Conservation (phyloP, 2,329 filamentous ascomycete species). For the Talaromyces sp. region DNA sequence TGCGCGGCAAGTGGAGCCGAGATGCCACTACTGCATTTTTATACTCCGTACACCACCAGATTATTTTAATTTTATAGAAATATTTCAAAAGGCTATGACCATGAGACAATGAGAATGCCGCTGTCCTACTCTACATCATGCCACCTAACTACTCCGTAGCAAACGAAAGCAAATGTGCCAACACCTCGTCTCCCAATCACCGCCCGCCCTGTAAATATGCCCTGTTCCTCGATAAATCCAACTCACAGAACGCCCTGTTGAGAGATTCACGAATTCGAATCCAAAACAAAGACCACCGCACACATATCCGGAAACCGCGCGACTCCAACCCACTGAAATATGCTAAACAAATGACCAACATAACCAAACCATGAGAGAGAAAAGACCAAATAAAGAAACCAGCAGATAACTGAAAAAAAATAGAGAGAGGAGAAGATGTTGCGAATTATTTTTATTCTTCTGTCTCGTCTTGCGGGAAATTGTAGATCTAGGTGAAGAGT, state of each 20-base stretch:
- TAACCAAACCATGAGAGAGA: neutral
- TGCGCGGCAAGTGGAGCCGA: conserved; percentile 11
- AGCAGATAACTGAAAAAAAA: neutral
- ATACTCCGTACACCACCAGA: neutral
- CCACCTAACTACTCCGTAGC: neutral
- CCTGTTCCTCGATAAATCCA: neutral
- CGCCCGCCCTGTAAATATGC: neutral
- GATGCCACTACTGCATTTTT: neutral
- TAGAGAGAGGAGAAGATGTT: neutral
- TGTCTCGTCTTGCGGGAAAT: conserved; percentile 21
- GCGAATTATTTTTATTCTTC: neutral
- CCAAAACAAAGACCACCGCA: neutral
- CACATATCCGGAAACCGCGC: neutral
- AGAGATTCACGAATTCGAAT: neutral
- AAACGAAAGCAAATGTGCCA: neutral
- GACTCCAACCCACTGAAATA: neutral
- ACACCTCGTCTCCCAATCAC: neutral
- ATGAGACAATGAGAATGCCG: neutral
- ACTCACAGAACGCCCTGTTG: neutral
- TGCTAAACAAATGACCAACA: neutral
- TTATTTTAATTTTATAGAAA: neutral
- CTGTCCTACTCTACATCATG: neutral
- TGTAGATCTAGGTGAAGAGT: conserved; percentile 21
- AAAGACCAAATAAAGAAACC: neutral
- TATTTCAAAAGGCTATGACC: too few species aligned